Base-by-base conservation (phyloP, 805 yeast species). In the Candida fluviatilis region DNA sequence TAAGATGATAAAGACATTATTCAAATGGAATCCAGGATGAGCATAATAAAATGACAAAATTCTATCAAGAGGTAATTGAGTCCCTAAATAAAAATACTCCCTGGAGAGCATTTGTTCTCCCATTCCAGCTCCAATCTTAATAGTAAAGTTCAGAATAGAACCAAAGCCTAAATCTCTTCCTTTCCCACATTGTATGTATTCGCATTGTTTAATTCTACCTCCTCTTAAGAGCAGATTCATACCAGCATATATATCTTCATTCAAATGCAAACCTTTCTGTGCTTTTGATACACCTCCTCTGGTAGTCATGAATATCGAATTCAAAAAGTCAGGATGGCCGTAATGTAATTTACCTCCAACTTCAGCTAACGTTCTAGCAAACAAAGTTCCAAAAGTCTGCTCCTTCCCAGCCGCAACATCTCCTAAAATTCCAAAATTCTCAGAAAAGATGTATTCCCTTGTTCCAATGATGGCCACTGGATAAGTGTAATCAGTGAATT, bases 41-140 rank as follows among this genome's bases (percentile, higher is more conserved):
- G 91, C 95, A 62, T 82, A 84, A 68, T 82, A 84, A 70, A 84
- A 84, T 7, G 91, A 81, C 47, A 84, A 71, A 72, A 84, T 82
- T 63, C 91, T 75, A 58, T 84, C 91, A 52, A 84, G 63, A 31
- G 91, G 93, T 46, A 84, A 66, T 55, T 81, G 89, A 27, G 91
- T 81, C 54, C 91, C 88, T 60, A 84, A 62, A 61, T 84, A 83
- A 63, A 80, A 84, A 59, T 84, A 84, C 60, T 84, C 95, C 66
- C 95, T 75, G 18, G 90, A 83, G 43, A 84, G 67, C 81, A 84
- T 82, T 61, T 84, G 95, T 64, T 84, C 95, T 61, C 93, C 93
- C 95, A 84, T 84, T 65, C 95, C 95, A 49, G 93, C 90, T 64
- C 95, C 95, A 74, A 84, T 84, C 65, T 84, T 84, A 30, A 90